A percentile compares a stretch with the other conserved stretches of the same genome.
These are phyloP conservation scores for Blastocladiella britannica DNA, from an alignment of 192 early-diverging fungal species.

Conservation along the genomic window DNA sequence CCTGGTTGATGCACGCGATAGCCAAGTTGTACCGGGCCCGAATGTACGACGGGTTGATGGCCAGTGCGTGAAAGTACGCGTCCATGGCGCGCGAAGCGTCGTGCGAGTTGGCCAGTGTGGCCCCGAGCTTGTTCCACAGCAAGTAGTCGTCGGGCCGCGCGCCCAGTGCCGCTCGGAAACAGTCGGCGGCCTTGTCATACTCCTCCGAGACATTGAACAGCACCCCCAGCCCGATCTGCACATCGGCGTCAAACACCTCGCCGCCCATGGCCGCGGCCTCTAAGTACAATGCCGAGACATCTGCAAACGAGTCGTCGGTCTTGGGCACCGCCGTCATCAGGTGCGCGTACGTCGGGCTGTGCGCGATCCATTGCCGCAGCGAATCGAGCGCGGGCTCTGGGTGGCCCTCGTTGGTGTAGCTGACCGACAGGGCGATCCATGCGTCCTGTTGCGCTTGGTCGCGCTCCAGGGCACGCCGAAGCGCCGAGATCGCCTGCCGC, in stretches of 20 bases:
- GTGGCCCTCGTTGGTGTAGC: constrained; percentile 80
- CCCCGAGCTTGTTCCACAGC: constrained; percentile 93
- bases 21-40: constrained; percentile 92
- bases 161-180: constrained; percentile 78
- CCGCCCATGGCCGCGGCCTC: constrained; percentile 47
- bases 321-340: constrained; percentile 12
- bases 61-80: constrained; percentile 81
- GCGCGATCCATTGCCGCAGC: constrained; percentile 66
- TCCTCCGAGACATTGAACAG: constrained; percentile 85
- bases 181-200: constrained; percentile 91
- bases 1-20: constrained; percentile 72
- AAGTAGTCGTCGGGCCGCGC: constrained; percentile 74
- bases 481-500: constrained; percentile 65
- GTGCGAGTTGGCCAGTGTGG: constrained; percentile 80
- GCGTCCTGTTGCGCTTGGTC: constrained; percentile 57
- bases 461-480: constrained; percentile 51
- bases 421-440: constrained; percentile 71
- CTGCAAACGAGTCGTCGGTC: constrained; percentile 15
- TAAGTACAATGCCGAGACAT: constrained; percentile 53
- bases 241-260: constrained; percentile 68
- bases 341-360: constrained; percentile 45
- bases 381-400: constrained; percentile 70
- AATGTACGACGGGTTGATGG: constrained; percentile 86
- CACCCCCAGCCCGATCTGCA: constrained; percentile 84
- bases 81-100: constrained; percentile 57